Conservation (phyloP, 495 filamentous ascomycete species). For the Daldinia loculata region DNA sequence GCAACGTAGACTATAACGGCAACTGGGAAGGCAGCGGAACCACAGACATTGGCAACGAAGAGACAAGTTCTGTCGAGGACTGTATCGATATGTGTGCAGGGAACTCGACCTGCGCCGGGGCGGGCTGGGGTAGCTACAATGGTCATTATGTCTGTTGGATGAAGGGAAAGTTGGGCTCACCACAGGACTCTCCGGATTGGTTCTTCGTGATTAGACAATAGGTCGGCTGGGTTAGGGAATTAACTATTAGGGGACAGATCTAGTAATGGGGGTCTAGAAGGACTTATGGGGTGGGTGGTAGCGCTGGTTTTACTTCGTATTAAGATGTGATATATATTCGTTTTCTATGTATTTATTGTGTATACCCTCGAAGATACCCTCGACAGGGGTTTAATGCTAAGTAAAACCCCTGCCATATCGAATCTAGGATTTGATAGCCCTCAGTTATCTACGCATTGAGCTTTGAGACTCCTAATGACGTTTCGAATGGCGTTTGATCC, state of each 20-base stretch:
- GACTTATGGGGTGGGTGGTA: background rate
- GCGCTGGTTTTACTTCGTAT: background rate
- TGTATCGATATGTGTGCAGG: slow-evolving; percentile 48
- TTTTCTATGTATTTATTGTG: background rate
- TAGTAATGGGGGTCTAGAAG: slow-evolving; percentile 21
- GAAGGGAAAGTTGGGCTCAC: slow-evolving; percentile 62
- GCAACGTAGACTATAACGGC: slow-evolving; percentile 48
- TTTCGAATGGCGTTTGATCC: background rate
- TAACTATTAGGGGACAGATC: background rate
- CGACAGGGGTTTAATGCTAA: background rate
- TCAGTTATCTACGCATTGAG: too few relatives aligned
- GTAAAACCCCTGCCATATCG: background rate
- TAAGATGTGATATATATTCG: background rate
- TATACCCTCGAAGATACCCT: background rate
- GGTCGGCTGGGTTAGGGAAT: background rate
- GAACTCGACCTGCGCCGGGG: slow-evolving; percentile 42
- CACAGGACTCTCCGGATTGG: slow-evolving; percentile 55
- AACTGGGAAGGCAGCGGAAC: slow-evolving; percentile 32
- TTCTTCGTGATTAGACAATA: slow-evolving; percentile 47
- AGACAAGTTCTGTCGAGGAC: slow-evolving; percentile 35
- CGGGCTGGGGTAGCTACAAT: slow-evolving; percentile 47
- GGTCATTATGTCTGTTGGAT: slow-evolving; percentile 54
- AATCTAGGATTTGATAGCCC: background rate
- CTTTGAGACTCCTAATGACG: too few relatives aligned
- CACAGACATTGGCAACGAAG: slow-evolving; percentile 41